Percentiles rank a stretch among this genome's conserved stretches.
Evolutionary conservation across 2,329 filamentous ascomycete species (phyloP).

Genomic region (Phaeophleospora eucalypticola): DNA sequence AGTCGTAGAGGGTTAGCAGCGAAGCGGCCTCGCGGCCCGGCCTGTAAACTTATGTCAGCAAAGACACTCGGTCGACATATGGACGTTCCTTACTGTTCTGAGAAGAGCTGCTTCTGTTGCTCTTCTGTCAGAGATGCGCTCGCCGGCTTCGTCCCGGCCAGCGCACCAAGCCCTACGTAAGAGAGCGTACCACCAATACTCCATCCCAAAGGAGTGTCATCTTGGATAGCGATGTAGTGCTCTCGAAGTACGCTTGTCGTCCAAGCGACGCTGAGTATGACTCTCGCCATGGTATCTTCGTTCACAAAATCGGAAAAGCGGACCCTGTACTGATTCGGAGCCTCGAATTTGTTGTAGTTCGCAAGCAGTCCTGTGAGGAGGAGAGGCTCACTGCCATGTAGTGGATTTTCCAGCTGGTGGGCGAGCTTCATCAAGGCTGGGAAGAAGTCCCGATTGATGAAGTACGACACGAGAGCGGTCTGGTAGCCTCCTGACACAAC

Average conservation of each 20-base stretch:
- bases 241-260: conserved; percentile 65
- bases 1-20: conserved; percentile 85
- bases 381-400: conserved; percentile 65
- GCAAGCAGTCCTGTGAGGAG: conserved; percentile 79
- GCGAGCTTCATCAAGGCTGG: conserved; percentile 92
- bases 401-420: conserved; percentile 67
- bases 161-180: conserved; percentile 76
- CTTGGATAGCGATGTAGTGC: conserved; percentile 79
- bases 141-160: conserved; percentile 60
- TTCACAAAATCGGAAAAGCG: conserved; percentile 95
- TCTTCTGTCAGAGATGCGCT: conserved; percentile 65
- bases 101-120: conserved; percentile 76
- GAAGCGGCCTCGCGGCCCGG: conserved; percentile 76
- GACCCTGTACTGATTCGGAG: conserved; percentile 91
- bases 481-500: conserved; percentile 93
- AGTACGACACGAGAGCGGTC: conserved; percentile 88
- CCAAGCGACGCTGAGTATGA: conserved; percentile 70
- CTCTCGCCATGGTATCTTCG: conserved; percentile 76
- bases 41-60: conserved; percentile 47
- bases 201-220: conserved; percentile 90
- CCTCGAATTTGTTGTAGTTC: conserved; percentile 99
- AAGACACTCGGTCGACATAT: neutral
- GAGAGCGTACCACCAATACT: conserved; percentile 72
- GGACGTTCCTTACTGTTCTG: conserved; percentile 59
- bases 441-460: conserved; percentile 91